Base-by-base conservation (phyloP, 768 basidiomycete genomes). In the Podaxis sp. region DNA sequence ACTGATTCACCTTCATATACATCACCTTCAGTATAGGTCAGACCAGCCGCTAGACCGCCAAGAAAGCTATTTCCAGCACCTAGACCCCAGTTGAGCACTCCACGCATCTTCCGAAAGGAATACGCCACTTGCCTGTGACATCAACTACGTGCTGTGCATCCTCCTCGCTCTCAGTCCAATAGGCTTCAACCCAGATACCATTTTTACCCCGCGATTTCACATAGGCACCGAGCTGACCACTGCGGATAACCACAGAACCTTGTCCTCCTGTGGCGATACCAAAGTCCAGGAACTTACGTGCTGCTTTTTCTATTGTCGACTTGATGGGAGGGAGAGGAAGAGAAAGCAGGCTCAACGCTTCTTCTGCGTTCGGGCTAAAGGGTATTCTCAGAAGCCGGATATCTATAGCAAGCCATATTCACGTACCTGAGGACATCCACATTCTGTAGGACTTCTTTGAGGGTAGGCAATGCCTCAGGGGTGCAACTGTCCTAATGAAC, bases 21-120 rank as follows among this genome's bases (percentile, higher is more conserved):
- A 70, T 93, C 82, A 1, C 82, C 84, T 43, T 80, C 68, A 49
- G 81, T 76, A 55, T 86, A 67, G 19, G 75, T 65, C 55, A 94
- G 71, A 0, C 93, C 93, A 19, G 91, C 93, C 11, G 86, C 86
- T 13, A 95, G 79, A 5, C 93, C 93, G 13, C 93, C 93, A 24
- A 96, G 79, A 73, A 96, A 96, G 63, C 85, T 82, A 72, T 96
- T 96, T 15, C 94, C 94, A n/a, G 93, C 94, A 49, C 94, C 92
- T 93, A 65, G 24, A 61, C n/a, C 19, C 19, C 12, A 22, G 49
- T 50, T 50, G 12, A 50, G 12, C 25, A 33, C 25, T 22, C 49
- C 19, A 19, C n/a, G 19, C 17, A 6, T 19, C 49, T 50, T 50
- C 25, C 58, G 60, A 43, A 24, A 43, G 3, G 47, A 55, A 37